Base-by-base conservation (phyloP, 1,284 basidiomycete species). In the Ustilago xerochloae region DNA sequence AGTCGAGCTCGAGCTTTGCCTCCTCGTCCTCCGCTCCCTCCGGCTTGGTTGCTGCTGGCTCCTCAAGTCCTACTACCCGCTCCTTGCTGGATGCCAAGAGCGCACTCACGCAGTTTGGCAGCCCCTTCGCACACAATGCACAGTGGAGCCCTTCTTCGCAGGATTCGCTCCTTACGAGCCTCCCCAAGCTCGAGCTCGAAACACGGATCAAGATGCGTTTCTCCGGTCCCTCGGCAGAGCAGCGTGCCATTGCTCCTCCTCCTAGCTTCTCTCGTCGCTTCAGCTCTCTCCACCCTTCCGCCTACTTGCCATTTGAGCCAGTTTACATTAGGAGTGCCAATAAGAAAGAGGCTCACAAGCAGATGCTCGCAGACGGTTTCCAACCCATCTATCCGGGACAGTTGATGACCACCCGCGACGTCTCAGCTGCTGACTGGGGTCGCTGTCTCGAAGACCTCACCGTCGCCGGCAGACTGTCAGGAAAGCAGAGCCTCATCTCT, bases 171-270 rank as follows among this genome's bases (percentile, higher is more conserved):
- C 54, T 65, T 18, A 47, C 49, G 20, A 36, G 29, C 32, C 28
- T 59, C 15, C 50, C 55, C 3, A 13, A 30, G 10, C 20, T 58
- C 8, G 55, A 52, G 6, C 39, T 65, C 30, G 35, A 59, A 15
- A 43, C 46, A 8, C 54, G 65, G 8, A 46, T 69, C 35, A 70
- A 72, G 52, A 50, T 63, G 48, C 56, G 66, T n/a, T 72, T 70
- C 29, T 61, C 66, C 24, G 52, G 69, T 16, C 66, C 59, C 6
- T 53, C 58, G 5, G 15, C 41, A 6, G 57, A 59, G 24, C 59
- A 48, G 20, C 52, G 52, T 6, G 30, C 39, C 8, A 12, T 46
- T 16, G 26, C 39, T 15, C 28, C 57, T 4, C 51, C 53, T 29
- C 70, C 70, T 2, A 70, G 46, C 51, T 63, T 72, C 33, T 24